Percentiles rank a stretch among this genome's conserved stretches.
These are phyloP conservation scores for Neurospora pannonica DNA, from an alignment of 495 filamentous ascomycete genomes.

Conservation along the genomic window DNA sequence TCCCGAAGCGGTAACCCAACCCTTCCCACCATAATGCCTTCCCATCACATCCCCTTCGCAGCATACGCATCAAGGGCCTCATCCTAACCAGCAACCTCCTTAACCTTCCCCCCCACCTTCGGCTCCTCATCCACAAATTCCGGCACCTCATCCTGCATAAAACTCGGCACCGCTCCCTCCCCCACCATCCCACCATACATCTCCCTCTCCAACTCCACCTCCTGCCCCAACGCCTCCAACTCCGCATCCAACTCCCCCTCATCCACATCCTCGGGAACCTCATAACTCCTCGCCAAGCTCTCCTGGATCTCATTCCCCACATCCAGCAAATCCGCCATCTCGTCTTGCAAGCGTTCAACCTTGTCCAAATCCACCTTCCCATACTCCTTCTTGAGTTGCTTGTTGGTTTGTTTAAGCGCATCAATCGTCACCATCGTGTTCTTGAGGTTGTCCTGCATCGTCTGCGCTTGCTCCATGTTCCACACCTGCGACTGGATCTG, in stretches of 20 bases:
- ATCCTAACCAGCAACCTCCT: constrained; percentile 57
- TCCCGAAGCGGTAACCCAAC: background rate
- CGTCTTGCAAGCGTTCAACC: constrained; percentile 96
- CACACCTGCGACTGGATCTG: constrained; percentile 91
- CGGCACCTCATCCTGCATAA: constrained; percentile 69
- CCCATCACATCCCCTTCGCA: background rate
- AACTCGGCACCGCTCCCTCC: constrained; percentile 56
- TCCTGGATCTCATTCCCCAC: constrained; percentile 98
- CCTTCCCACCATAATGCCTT: background rate
- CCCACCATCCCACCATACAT: constrained; percentile 41
- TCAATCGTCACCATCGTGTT: constrained; percentile 98
- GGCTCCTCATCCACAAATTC: constrained; percentile 83
- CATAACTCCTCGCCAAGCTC: constrained; percentile 87
- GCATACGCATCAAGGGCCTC: background rate
- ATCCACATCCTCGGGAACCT: constrained; percentile 95
- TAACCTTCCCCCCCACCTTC: constrained; percentile 56
- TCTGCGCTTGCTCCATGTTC: constrained; percentile 99
- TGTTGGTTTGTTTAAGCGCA: constrained; percentile 99
- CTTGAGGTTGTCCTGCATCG: constrained; percentile 98
- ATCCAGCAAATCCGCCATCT: constrained; percentile 98
- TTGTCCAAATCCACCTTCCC: constrained; percentile 95
- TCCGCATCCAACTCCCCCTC: constrained; percentile 96
- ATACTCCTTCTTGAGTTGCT: constrained; percentile 88
- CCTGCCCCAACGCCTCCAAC: constrained; percentile 85
- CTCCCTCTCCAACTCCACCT: constrained; percentile 63